Base-by-base conservation (phyloP, 2,329 filamentous ascomycete species). In the Ceratocystis eucalypticola region DNA sequence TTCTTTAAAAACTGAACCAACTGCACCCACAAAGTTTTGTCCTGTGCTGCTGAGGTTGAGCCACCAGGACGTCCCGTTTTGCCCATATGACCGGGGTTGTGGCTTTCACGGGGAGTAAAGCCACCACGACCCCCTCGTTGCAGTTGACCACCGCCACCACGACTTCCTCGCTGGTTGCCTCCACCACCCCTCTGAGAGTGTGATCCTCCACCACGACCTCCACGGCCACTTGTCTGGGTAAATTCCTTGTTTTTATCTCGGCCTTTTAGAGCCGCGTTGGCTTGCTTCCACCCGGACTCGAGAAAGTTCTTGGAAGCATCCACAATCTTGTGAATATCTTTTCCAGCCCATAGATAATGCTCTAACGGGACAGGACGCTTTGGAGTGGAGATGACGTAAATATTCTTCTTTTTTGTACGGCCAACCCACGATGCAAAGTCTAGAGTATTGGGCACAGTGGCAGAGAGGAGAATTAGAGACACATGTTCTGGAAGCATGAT, bases 351-450 rank as follows among this genome's bases (percentile, higher is more conserved):
- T 0, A 99, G 81, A 72, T 93, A 99, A 74, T 99, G 94, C 72
- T 99, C 94, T 1, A 99, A 78, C 0, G 94, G 94, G 0, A 99
- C 91, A 0, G 94, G 94, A 68, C 94, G 84, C 75, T 99, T 99
- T 0, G 92, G 87, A 0, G 94, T 99, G 0, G 94, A 97, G 66
- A 99, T 99, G 71, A 99, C 94, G 74, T 97, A 99, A 44, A 99
- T 97, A 72, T 99, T 89, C 76, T 96, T 97, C 77, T 96, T 93
- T 77, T 99, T 99, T 0, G 94, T 99, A 63, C 94, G 84, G 10
- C 94, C 94, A 28, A 99, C 93, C 94, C 94, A 99, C 0, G 92
- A 97, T 1, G 94, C 94, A 72, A 99, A 99, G 74, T 99, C 94
- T 69, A 96, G 85, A 0, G 94, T 97, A 74, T 99, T 99, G 1